Conservation (phyloP, 1,284 basidiomycete species). For the Inonotus hispidus region DNA sequence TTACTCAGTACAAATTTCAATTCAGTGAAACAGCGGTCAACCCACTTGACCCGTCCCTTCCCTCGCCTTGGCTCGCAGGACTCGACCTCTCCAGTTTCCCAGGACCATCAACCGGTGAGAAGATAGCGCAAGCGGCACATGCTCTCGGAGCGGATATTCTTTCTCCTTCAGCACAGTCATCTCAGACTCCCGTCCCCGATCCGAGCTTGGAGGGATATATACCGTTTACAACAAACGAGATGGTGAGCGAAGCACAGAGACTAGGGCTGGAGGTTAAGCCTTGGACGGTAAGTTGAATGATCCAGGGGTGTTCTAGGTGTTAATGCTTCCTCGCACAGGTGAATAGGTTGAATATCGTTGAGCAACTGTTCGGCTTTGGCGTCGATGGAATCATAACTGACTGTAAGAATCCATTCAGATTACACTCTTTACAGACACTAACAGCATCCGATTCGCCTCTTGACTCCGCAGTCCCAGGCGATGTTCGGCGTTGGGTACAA, state of each 20-base stretch:
- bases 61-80: slow-evolving; percentile 60
- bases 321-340: slow-evolving; percentile 33
- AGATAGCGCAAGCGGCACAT: slow-evolving; percentile 62
- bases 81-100: slow-evolving; percentile 50
- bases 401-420: slow-evolving; percentile 39
- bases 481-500: slow-evolving; percentile 47
- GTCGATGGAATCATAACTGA: slow-evolving; percentile 74
- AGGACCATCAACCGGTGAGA: slow-evolving; percentile 46
- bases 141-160: slow-evolving; percentile 61
- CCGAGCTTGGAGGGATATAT: slow-evolving; percentile 42
- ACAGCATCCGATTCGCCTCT: not conserved
- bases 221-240: slow-evolving; percentile 58
- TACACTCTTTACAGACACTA: not conserved
- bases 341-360: slow-evolving; percentile 53
- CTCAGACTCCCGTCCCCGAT: slow-evolving; percentile 37
- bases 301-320: no score
- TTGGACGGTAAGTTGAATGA: slow-evolving; percentile 54
- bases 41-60: slow-evolving; percentile 29
- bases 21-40: slow-evolving; percentile 38
- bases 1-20: not conserved
- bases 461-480: slow-evolving; percentile 38
- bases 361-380: slow-evolving; percentile 51
- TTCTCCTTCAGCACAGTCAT: slow-evolving; percentile 52
- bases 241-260: slow-evolving; percentile 62
- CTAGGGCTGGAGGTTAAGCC: slow-evolving; percentile 61